These are phyloP conservation scores for Chaetomium fimeti DNA, from an alignment of 495 filamentous ascomycete genomes.

Conservation along the genomic window DNA sequence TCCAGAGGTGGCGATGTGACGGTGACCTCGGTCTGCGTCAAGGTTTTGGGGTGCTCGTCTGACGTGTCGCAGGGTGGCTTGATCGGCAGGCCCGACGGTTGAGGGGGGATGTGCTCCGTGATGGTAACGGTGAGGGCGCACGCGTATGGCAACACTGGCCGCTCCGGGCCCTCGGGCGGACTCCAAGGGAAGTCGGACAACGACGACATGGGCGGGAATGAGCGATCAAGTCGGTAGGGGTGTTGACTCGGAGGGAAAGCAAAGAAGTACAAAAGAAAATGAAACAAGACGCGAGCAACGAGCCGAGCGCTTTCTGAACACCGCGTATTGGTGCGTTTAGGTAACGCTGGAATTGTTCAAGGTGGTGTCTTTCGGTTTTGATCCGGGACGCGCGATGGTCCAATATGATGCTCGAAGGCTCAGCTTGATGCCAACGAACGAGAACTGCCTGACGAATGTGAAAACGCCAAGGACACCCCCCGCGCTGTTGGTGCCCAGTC, in stretches of 20 bases:
- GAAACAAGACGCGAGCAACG: too few relatives aligned
- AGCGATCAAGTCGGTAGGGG: background rate
- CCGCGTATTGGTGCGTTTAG: too few relatives aligned
- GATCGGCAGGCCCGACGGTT: slow-evolving; percentile 4
- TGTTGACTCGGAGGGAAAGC: too few relatives aligned
- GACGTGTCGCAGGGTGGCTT: background rate
- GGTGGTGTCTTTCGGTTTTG: too few relatives aligned
- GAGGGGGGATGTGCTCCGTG: slow-evolving; percentile 8
- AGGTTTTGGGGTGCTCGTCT: background rate
- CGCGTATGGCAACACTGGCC: slow-evolving; percentile 6
- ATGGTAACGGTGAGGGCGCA: slow-evolving; percentile 4
- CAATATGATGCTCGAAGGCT: too few relatives aligned
- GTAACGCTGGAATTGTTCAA: too few relatives aligned
- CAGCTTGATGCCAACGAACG: too few relatives aligned
- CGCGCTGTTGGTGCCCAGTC: too few relatives aligned
- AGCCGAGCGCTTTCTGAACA: slow-evolving; percentile 1
- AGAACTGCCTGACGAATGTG: too few relatives aligned
- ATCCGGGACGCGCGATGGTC: too few relatives aligned
- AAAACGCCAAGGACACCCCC: too few relatives aligned
- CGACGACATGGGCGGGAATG: background rate
- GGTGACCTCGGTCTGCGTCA: slow-evolving; percentile 6
- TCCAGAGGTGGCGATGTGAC: slow-evolving; percentile 7
- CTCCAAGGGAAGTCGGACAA: slow-evolving; percentile 3
- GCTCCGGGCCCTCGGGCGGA: slow-evolving; percentile 10
- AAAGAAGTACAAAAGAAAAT: background rate